phyloP scores from a whole-genome alignment of 2,329 filamentous ascomycete species.

The Cordyceps militaris region DNA sequence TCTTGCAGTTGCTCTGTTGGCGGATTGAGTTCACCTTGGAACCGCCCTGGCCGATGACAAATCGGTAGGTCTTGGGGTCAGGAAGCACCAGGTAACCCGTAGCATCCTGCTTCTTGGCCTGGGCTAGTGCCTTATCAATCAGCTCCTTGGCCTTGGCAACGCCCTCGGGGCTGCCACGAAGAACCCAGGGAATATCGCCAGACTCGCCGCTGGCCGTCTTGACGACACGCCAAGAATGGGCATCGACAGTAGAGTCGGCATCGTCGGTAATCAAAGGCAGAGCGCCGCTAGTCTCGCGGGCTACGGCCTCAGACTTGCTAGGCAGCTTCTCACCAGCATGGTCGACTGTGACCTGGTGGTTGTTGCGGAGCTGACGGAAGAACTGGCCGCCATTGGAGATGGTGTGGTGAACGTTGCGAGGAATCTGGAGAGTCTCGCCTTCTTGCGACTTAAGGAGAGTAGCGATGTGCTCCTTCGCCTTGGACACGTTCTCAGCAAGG shows the following conservation, averaged over 20 bases:
- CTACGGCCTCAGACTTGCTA: conserved; percentile 52
- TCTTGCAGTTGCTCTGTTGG: conserved; percentile 85
- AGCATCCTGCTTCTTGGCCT: conserved; percentile 60
- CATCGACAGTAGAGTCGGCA: conserved; percentile 53
- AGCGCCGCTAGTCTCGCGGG: conserved; percentile 51
- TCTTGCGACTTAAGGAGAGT: conserved; percentile 76
- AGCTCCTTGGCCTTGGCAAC: conserved; percentile 73
- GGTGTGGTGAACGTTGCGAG: conserved; percentile 72
- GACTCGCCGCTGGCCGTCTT: conserved; percentile 54
- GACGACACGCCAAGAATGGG: conserved; percentile 78
- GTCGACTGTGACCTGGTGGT: conserved; percentile 84
- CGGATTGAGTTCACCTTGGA: conserved; percentile 90
- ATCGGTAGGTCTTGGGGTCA: conserved; percentile 81
- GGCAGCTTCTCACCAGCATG: conserved; percentile 77
- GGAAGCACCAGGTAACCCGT: conserved; percentile 86
- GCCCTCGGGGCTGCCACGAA: conserved; percentile 71
- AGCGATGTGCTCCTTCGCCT: conserved; percentile 79
- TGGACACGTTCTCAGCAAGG: conserved; percentile 67
- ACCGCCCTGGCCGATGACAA: conserved; percentile 82
- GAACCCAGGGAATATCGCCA: conserved; percentile 80
- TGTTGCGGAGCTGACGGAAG: conserved; percentile 82
- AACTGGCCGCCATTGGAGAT: conserved; percentile 86
- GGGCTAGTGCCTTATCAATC: conserved; percentile 65
- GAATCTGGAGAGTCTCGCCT: conserved; percentile 80
- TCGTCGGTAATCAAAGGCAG: conserved; percentile 95